Conservation (phyloP, 805 yeast species). For the Kodamaea fukazawae region DNA sequence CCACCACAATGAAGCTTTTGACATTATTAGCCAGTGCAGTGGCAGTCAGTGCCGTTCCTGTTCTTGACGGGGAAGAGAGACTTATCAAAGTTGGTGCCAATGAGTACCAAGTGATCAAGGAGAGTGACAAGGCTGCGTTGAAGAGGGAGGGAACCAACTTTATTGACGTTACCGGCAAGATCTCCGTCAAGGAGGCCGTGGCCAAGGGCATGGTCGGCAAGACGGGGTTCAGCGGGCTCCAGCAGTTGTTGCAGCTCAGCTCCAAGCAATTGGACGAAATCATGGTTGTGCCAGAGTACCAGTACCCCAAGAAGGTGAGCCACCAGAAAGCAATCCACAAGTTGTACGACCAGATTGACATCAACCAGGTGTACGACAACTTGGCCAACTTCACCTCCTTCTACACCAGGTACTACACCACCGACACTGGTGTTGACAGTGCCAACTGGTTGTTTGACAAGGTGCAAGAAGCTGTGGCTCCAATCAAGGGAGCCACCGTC, state of each 20-base stretch:
- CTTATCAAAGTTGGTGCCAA: constrained; percentile 37
- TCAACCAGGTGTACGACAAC: constrained; percentile 46
- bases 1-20: neutral
- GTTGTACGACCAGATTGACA: constrained; percentile 45
- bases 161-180: constrained; percentile 60
- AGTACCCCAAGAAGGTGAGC: constrained; percentile 51
- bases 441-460: constrained; percentile 65
- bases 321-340: constrained; percentile 38
- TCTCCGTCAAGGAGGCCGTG: constrained; percentile 34
- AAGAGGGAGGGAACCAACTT: constrained; percentile 49
- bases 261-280: constrained; percentile 23
- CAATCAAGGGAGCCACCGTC: constrained; percentile 32
- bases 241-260: constrained; percentile 18
- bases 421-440: constrained; percentile 65
- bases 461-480: constrained; percentile 39
- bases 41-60: constrained; percentile 3
- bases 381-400: constrained; percentile 67
- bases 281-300: constrained; percentile 28
- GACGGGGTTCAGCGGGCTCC: constrained; percentile 11
- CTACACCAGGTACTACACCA: constrained; percentile 73
- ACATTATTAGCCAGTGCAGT: neutral
- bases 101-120: constrained; percentile 32
- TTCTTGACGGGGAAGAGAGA: constrained; percentile 12
- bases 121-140: constrained; percentile 32
- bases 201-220: constrained; percentile 22